Evolutionary conservation across 1,284 basidiomycete species (phyloP).

Genomic region (Bjerkandera adusta): DNA sequence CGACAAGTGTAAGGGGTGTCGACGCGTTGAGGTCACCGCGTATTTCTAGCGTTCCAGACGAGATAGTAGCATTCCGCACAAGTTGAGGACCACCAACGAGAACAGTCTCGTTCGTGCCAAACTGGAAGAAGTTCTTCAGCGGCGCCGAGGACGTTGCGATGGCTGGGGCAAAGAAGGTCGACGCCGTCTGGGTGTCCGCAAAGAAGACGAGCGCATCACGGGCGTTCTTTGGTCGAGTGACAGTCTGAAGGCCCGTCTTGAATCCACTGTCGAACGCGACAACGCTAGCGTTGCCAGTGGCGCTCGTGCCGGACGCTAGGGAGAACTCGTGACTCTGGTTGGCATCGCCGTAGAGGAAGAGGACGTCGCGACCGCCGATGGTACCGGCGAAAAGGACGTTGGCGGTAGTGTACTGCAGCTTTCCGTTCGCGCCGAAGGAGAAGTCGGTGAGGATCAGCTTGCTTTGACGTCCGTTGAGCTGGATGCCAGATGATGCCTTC

Average conservation of each 20-base stretch:
- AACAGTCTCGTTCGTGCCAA: constrained; percentile 49
- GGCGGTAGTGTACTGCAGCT: constrained; percentile 63
- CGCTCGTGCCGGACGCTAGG: constrained; percentile 28
- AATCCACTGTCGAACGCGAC: constrained; percentile 42
- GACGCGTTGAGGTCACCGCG: constrained; percentile 46
- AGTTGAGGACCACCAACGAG: constrained; percentile 55
- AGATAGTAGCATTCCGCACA: constrained; percentile 48
- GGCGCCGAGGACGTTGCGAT: constrained; percentile 28
- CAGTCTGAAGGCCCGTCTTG: constrained; percentile 45
- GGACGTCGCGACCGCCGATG: constrained; percentile 64
- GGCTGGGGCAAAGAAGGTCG: constrained; percentile 53
- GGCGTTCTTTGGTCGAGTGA: constrained; percentile 62
- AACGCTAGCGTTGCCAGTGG: constrained; percentile 30
- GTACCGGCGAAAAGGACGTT: constrained; percentile 63
- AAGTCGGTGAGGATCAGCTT: constrained; percentile 71
- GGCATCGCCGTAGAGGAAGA: constrained; percentile 65
- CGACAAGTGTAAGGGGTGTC: constrained; percentile 47
- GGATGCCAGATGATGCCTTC: constrained; percentile 43
- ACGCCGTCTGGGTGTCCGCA: constrained; percentile 60
- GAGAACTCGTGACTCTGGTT: constrained; percentile 60
- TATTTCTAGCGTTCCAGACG: constrained; percentile 35
- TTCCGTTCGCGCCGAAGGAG: constrained; percentile 57
- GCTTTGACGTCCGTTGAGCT: constrained; percentile 64
- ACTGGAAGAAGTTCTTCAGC: constrained; percentile 45
- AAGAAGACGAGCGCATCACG: constrained; percentile 59